Percentiles rank a stretch among this genome's conserved stretches.
Evolutionary conservation across 495 filamentous ascomycete species (phyloP).

Genomic region (Sabuloglossum arenarium): DNA sequence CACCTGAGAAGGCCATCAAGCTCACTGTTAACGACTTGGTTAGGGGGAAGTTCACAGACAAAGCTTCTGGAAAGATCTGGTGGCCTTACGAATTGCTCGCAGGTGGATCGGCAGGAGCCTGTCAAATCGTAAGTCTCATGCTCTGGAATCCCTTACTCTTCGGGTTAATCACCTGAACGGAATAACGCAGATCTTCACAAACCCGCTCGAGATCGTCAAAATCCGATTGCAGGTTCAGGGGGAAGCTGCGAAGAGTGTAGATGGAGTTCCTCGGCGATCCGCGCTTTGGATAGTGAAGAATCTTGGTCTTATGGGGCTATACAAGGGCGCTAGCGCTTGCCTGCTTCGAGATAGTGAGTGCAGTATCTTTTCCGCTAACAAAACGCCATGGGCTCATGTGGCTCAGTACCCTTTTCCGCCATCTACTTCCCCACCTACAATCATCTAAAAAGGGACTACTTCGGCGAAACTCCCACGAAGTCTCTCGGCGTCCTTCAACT

Average conservation of each 20-base stretch:
- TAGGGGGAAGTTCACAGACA: slow-evolving; percentile 52
- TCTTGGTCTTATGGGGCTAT: slow-evolving; percentile 82
- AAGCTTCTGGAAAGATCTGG: slow-evolving; percentile 54
- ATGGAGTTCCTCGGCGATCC: slow-evolving; percentile 64
- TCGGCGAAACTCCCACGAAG: slow-evolving; percentile 76
- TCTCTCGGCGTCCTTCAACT: slow-evolving; percentile 85
- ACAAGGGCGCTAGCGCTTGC: slow-evolving; percentile 94
- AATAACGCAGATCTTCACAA: slow-evolving; percentile 60
- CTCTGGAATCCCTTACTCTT: slow-evolving; percentile 1
- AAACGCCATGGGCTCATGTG: neutral
- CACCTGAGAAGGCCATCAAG: slow-evolving; percentile 97
- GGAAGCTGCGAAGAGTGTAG: slow-evolving; percentile 74
- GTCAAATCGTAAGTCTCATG: slow-evolving; percentile 67
- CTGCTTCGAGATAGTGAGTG: slow-evolving; percentile 56
- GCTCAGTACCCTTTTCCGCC: slow-evolving; percentile 70
- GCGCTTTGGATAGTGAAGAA: slow-evolving; percentile 96
- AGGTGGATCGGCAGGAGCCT: slow-evolving; percentile 77
- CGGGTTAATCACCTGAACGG: neutral
- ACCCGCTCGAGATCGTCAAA: slow-evolving; percentile 96
- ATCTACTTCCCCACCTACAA: slow-evolving; percentile 98
- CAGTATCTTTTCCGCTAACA: neutral
- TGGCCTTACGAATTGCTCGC: slow-evolving; percentile 56
- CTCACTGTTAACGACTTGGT: slow-evolving; percentile 93
- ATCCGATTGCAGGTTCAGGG: slow-evolving; percentile 96
- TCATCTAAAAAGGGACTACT: slow-evolving; percentile 82